phyloP scores from a whole-genome alignment of 1,284 basidiomycete genomes.

The Cystobasidium slooffiae region DNA sequence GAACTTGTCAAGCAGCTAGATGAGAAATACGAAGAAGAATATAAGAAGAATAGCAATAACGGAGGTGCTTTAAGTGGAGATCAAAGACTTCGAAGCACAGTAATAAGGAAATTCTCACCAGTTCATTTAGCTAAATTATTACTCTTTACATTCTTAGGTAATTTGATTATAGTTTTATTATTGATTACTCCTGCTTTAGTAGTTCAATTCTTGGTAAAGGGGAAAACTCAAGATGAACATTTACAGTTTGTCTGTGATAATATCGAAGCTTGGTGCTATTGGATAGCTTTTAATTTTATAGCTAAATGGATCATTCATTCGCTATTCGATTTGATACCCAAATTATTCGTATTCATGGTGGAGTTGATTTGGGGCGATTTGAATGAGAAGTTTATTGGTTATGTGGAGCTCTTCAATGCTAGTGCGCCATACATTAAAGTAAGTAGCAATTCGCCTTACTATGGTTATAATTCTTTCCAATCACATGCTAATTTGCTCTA shows the following conservation, averaged over 20 bases:
- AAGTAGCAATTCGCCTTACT: not conserved
- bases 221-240: conserved; percentile 29
- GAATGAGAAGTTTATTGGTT: conserved; percentile 40
- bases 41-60: conserved; percentile 4
- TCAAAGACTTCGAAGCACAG: not conserved
- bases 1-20: conserved; percentile 38
- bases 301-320: conserved; percentile 39
- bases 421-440: conserved; percentile 38
- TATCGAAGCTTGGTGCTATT: conserved; percentile 43
- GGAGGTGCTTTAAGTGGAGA: conserved; percentile 1
- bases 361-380: conserved; percentile 37
- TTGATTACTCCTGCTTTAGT: conserved; percentile 35
- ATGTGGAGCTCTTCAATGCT: conserved; percentile 41
- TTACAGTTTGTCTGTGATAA: conserved; percentile 39
- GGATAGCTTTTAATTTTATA: conserved; percentile 43
- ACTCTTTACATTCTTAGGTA: conserved; percentile 33
- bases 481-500: not conserved
- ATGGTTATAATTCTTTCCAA: not conserved
- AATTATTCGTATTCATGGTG: conserved; percentile 22
- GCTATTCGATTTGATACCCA: conserved; percentile 35
- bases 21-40: conserved; percentile 40
- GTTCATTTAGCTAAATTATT: conserved; percentile 35
- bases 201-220: conserved; percentile 34
- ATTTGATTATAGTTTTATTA: conserved; percentile 24
- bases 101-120: conserved; percentile 31